A percentile compares a stretch with the other conserved stretches of the same genome.
Evolutionary conservation across 2,329 filamentous ascomycete species (phyloP).

Genomic region (Epichloe aotearoae): DNA sequence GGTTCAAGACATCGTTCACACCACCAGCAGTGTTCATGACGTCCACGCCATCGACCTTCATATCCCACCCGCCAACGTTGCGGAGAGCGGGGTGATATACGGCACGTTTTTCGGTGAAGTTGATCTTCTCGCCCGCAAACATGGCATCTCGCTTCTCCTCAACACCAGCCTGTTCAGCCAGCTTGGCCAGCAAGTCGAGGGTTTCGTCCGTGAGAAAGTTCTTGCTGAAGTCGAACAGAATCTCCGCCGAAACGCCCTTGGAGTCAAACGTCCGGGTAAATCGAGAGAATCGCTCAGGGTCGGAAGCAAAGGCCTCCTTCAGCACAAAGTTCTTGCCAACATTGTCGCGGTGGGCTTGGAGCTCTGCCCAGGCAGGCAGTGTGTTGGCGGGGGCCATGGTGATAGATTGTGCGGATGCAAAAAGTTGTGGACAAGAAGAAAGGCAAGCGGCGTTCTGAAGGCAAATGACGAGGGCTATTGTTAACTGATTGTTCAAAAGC

Average conservation of each 20-base stretch:
- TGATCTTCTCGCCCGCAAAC: conserved; percentile 97
- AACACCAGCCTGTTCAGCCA: conserved; percentile 80
- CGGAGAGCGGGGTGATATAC: conserved; percentile 92
- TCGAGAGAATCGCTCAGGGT: conserved; percentile 79
- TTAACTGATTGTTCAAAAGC: not conserved
- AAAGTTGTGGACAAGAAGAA: not conserved
- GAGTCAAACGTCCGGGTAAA: conserved; percentile 80
- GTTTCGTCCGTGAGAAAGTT: conserved; percentile 96
- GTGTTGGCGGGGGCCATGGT: conserved; percentile 73
- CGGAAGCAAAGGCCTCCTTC: conserved; percentile 83
- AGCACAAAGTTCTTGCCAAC: conserved; percentile 83
- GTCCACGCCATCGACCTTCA: conserved; percentile 79
- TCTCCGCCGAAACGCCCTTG: conserved; percentile 68
- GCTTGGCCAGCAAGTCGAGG: conserved; percentile 69
- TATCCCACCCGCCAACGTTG: conserved; percentile 71
- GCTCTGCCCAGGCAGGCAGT: conserved; percentile 75
- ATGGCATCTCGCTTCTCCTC: conserved; percentile 93
- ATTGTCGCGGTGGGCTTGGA: conserved; percentile 78
- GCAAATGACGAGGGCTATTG: not conserved
- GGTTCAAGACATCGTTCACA: conserved; percentile 79
- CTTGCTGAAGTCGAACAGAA: conserved; percentile 98
- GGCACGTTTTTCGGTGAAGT: conserved; percentile 94
- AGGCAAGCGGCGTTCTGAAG: not conserved
- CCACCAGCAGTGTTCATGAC: conserved; percentile 83
- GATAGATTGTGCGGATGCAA: conserved; percentile 4